These are phyloP conservation scores for Esteya vermicola DNA, from an alignment of 2,329 filamentous ascomycete species.

Conservation along the genomic window DNA sequence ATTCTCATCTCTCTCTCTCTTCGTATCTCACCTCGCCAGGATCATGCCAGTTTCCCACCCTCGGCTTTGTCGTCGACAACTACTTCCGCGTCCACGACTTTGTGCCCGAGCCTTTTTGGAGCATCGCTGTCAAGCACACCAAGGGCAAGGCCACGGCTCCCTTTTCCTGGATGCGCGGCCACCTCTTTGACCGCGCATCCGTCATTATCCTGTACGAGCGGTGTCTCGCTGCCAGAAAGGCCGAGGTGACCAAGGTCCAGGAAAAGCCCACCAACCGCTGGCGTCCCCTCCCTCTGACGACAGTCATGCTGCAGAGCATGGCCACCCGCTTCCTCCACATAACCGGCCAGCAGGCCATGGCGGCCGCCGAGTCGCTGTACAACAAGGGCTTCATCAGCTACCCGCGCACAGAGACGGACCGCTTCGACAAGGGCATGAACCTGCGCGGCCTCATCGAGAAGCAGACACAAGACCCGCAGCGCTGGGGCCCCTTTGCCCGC, in stretches of 20 bases:
- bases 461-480: conserved; percentile 53
- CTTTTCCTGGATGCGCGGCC: conserved; percentile 70
- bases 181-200: conserved; percentile 76
- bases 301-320: conserved; percentile 92
- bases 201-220: conserved; percentile 74
- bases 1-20: neutral
- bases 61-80: conserved; percentile 92
- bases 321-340: conserved; percentile 81
- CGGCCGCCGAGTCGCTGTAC: conserved; percentile 72
- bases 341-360: conserved; percentile 85
- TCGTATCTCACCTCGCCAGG: conserved; percentile 26
- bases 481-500: conserved; percentile 74
- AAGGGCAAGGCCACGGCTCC: conserved; percentile 66
- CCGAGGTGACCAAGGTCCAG: conserved; percentile 70
- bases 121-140: conserved; percentile 68
- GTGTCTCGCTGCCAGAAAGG: conserved; percentile 62
- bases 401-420: conserved; percentile 90
- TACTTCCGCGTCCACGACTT: conserved; percentile 94
- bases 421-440: conserved; percentile 84
- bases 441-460: conserved; percentile 68
- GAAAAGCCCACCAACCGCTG: conserved; percentile 89
- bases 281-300: conserved; percentile 86
- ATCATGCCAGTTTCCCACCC: conserved; percentile 90
- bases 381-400: conserved; percentile 96
- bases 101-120: conserved; percentile 84